phyloP scores from a whole-genome alignment of 2,329 filamentous ascomycete genomes.

The Microdochium nivale region DNA sequence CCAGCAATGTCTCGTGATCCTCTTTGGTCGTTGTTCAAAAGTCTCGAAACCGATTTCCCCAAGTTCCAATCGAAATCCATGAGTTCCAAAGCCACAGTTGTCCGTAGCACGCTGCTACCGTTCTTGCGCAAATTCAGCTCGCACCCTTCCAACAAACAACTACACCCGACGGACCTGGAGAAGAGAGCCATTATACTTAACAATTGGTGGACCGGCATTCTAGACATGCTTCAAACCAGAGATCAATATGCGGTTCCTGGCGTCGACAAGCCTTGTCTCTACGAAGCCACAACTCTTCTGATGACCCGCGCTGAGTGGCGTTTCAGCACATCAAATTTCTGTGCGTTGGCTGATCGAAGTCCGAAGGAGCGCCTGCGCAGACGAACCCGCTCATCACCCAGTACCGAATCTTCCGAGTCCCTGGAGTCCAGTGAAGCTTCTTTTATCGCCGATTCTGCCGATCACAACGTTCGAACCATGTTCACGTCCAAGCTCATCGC shows the following conservation, averaged over 20 bases:
- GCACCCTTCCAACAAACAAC: constrained; percentile 53
- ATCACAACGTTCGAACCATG: constrained; percentile 83
- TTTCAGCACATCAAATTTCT: constrained; percentile 58
- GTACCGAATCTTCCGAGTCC: constrained; percentile 58
- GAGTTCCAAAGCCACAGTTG: constrained; percentile 64
- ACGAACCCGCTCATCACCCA: constrained; percentile 40
- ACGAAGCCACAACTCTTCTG: constrained; percentile 70
- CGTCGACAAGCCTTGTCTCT: constrained; percentile 71
- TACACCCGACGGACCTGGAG: constrained; percentile 77
- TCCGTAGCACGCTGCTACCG: constrained; percentile 64
- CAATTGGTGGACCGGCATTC: constrained; percentile 80
- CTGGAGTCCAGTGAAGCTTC: constrained; percentile 43
- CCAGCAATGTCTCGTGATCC: constrained; percentile 33
- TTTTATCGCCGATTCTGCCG: constrained; percentile 56
- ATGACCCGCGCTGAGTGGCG: constrained; percentile 91
- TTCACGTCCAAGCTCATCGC: constrained; percentile 74
- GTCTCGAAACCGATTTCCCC: constrained; percentile 37
- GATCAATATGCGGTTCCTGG: constrained; percentile 63
- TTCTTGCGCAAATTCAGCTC: constrained; percentile 65
- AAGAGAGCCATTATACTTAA: constrained; percentile 71
- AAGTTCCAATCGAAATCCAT: constrained; percentile 65
- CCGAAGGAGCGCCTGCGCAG: constrained; percentile 34
- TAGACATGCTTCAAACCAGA: constrained; percentile 70
- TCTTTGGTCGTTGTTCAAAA: constrained; percentile 46
- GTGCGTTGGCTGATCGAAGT: constrained; percentile 49